Percentiles rank a stretch among this genome's conserved stretches.
Conservation (phyloP, 106 monocot species). For the Amphibolis antarctica region DNA sequence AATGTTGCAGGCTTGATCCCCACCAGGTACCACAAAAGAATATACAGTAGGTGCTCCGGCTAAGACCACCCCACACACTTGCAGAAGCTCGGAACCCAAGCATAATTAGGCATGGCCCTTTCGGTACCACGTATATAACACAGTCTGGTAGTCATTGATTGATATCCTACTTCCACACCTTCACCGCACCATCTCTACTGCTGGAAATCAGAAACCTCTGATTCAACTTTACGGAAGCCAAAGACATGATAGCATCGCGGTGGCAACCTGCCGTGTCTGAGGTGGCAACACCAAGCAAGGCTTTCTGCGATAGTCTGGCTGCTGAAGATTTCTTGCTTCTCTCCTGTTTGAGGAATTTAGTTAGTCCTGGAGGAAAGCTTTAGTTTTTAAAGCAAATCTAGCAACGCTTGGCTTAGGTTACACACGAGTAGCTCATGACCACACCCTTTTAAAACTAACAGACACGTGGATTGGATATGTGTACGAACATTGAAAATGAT, state of each 20-base stretch:
- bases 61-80: too few relatives aligned
- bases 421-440: too few relatives aligned
- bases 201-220: slow-evolving; percentile 74
- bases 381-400: background rate
- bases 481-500: background rate
- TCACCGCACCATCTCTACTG: slow-evolving; percentile 76
- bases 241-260: slow-evolving; percentile 60
- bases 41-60: too few relatives aligned
- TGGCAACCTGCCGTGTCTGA: slow-evolving; percentile 78
- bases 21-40: too few relatives aligned
- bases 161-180: slow-evolving; percentile 86
- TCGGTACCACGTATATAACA: too few relatives aligned
- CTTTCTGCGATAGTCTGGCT: slow-evolving; percentile 49
- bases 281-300: slow-evolving; percentile 55
- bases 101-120: too few relatives aligned
- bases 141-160: background rate
- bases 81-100: too few relatives aligned
- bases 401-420: too few relatives aligned
- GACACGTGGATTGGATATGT: background rate
- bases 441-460: background rate
- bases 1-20: too few relatives aligned
- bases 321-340: slow-evolving; percentile 20
- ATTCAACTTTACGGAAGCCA: slow-evolving; percentile 72
- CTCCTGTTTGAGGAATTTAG: slow-evolving; percentile 33
- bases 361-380: background rate